Evolutionary conservation across 768 basidiomycete species (phyloP).

Genomic region (Trametopsis cervina): DNA sequence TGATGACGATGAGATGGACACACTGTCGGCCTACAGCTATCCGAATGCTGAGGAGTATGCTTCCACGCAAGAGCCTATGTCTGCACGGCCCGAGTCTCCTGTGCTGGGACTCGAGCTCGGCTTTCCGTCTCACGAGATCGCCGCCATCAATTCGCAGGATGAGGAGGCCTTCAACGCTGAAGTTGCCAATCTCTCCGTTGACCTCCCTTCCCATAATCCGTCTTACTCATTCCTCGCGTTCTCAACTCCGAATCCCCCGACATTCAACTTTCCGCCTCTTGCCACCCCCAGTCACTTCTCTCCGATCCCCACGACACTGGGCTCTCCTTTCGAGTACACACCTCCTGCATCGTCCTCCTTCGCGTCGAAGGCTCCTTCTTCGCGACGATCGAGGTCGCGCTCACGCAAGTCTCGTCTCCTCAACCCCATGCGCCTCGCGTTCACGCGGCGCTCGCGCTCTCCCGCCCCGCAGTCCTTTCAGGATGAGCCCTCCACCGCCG

Average conservation of each 20-base stretch:
- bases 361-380: slow-evolving; percentile 1
- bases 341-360: slow-evolving; percentile 1
- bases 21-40: slow-evolving; percentile 13
- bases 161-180: slow-evolving; percentile 1
- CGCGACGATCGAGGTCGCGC: slow-evolving; percentile 5
- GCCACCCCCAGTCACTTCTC: background rate
- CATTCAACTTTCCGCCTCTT: slow-evolving; percentile 1
- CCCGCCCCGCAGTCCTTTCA: slow-evolving; percentile 4
- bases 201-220: slow-evolving; percentile 3
- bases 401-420: slow-evolving; percentile 25
- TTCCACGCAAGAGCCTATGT: background rate
- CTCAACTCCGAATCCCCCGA: background rate
- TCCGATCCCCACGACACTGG: slow-evolving; percentile 5
- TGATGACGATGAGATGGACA: slow-evolving; percentile 18
- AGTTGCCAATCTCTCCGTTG: slow-evolving; percentile 7
- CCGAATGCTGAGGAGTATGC: slow-evolving; percentile 15
- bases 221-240: slow-evolving; percentile 11
- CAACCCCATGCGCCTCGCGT: slow-evolving; percentile 26
- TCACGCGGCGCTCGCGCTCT: slow-evolving; percentile 24
- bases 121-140: slow-evolving; percentile 10
- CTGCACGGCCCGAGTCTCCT: slow-evolving; percentile 21
- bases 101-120: slow-evolving; percentile 19
- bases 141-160: slow-evolving; percentile 4
- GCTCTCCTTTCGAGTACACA: slow-evolving; percentile 5
- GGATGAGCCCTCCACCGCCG: background rate